Conservation (phyloP, 306 rosid species). For the Prunus mira region DNA sequence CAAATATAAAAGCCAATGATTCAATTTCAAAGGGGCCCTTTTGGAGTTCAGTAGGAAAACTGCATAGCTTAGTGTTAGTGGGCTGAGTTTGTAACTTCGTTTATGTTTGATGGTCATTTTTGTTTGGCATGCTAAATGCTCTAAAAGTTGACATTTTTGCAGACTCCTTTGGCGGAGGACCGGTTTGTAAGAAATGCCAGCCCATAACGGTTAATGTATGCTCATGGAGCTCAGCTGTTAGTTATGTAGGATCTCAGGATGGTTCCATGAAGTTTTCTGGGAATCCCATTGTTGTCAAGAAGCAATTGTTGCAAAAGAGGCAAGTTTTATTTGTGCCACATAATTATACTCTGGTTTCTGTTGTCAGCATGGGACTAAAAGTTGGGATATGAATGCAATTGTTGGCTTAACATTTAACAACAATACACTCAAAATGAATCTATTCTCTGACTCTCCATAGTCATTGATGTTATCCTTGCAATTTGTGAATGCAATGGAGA, state of each 20-base stretch:
- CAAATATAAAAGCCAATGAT: background rate
- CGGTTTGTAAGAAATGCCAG: conserved; percentile 36
- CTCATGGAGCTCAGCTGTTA: conserved; percentile 58
- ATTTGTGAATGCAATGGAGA: background rate
- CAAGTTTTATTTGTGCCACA: conserved; percentile 11
- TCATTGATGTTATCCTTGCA: background rate
- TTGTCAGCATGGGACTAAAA: background rate
- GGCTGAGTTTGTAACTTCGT: background rate
- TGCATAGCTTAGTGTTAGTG: background rate
- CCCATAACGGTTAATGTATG: conserved; percentile 13
- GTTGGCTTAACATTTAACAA: background rate
- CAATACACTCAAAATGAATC: background rate
- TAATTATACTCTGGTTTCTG: background rate
- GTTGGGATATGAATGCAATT: background rate
- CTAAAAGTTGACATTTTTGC: conserved; percentile 17
- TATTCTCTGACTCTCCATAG: background rate
- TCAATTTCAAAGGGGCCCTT: background rate
- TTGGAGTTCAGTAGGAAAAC: background rate
- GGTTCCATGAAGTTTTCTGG: conserved; percentile 30
- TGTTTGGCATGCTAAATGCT: background rate
- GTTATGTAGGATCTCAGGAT: conserved; percentile 39
- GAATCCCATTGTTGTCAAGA: conserved; percentile 26
- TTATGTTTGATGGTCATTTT: conserved; percentile 1
- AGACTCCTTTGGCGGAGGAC: conserved; percentile 36
- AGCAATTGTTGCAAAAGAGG: conserved; percentile 41